Evolutionary conservation across 352 stramenopile genomes (phyloP), one percentile per base, ranked within the genome.

Genomic region (Phytophthora foliorum): DNA sequence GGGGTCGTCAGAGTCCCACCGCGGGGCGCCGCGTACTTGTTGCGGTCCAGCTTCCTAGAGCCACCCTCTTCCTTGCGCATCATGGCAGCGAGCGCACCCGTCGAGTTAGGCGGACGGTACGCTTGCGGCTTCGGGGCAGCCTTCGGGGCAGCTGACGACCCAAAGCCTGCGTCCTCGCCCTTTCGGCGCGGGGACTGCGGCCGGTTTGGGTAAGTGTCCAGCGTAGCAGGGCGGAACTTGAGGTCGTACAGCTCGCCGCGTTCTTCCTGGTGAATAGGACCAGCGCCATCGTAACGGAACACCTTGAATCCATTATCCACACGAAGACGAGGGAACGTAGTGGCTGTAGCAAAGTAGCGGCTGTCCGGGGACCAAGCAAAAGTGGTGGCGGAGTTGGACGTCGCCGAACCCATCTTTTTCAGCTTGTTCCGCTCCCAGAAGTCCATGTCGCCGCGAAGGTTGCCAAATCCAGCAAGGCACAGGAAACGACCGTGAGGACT

Each of bases 251-350:
- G 76, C 80, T 94, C 89, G 5, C 58, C 72, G 58, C 90, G 91
- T 53, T 86, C 89, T 63, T 91, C 92, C 74, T 84, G 88, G 81
- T 91, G 74, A 68, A 98, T 90, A 19, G 92, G 92, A 11, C 92
- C 93, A 13, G 77, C 79, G 42, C 98, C 97, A 76, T 99, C 97
- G 79, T 99, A 99, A 51, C 89, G 88, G 81, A 98, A 99, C 5
- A 99, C 65, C 72, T 97, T 95, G 25, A 99, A 94, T 52, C 95
- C 95, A 75, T 99, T 99, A 76, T 99, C 97, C 10, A 99, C 97
- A 82, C 98, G 98, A 84, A 99, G 97, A 44, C 97, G 90, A n/a
- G 98, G 98, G 62, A 97, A 98, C 19, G 95, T 98, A 21, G 97
- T 99, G 19, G 93, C 95, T 38, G 97, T 98, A 38, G 97, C 74